Evolutionary conservation across 1,139 yeast species (phyloP).

Genomic region (Meyerozyma guilliermondii): DNA sequence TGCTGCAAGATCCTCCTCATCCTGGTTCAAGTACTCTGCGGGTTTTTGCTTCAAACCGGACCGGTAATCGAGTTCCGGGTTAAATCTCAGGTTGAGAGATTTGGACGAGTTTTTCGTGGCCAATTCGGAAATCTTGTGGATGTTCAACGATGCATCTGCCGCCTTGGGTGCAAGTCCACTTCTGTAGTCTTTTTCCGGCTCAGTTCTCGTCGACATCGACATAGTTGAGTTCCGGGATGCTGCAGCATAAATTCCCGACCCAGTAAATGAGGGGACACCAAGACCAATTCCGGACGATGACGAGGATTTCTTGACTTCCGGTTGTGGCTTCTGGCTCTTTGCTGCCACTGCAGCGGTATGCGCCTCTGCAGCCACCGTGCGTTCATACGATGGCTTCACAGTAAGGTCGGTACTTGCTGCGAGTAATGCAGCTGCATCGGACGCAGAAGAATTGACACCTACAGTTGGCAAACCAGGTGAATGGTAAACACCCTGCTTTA

Average conservation of each 20-base stretch:
- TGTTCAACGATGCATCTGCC: slow-evolving; percentile 28
- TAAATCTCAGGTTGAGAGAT: slow-evolving; percentile 38
- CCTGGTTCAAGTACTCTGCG: slow-evolving; percentile 23
- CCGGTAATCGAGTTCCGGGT: slow-evolving; percentile 41
- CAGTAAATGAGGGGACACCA: slow-evolving; percentile 37
- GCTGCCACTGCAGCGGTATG: slow-evolving; percentile 63
- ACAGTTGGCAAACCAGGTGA: slow-evolving; percentile 64
- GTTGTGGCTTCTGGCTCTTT: slow-evolving; percentile 31
- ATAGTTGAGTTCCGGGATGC: slow-evolving; percentile 42
- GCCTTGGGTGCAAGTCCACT: slow-evolving; percentile 41
- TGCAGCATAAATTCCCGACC: slow-evolving; percentile 32
- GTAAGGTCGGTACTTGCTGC: slow-evolving; percentile 65
- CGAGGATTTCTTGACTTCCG: slow-evolving; percentile 38
- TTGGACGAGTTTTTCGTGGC: slow-evolving; percentile 42
- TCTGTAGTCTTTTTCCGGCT: slow-evolving; percentile 41
- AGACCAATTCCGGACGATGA: slow-evolving; percentile 25
- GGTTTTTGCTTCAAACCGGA: slow-evolving; percentile 30
- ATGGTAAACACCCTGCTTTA: slow-evolving; percentile 69
- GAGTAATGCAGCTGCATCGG: slow-evolving; percentile 71
- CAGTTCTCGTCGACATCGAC: slow-evolving; percentile 43
- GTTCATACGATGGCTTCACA: slow-evolving; percentile 56
- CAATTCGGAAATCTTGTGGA: slow-evolving; percentile 35
- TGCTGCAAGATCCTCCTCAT: slow-evolving; percentile 33
- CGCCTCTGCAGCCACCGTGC: slow-evolving; percentile 61
- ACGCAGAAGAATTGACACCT: slow-evolving; percentile 67